phyloP scores from a whole-genome alignment of 441 rosid genomes.

The Biscutella laevigata region DNA sequence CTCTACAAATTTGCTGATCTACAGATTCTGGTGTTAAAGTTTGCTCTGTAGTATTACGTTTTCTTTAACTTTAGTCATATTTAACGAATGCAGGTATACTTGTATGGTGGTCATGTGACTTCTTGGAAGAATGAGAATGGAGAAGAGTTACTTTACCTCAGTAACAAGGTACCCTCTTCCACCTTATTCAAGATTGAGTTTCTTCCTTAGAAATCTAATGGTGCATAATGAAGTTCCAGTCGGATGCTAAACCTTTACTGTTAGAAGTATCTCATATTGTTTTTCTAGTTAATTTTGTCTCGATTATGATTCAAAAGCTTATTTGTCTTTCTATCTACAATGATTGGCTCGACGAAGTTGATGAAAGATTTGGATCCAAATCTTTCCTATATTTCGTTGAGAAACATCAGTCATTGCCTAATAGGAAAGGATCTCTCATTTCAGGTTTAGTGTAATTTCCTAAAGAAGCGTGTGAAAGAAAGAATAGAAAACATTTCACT shows the following conservation, averaged over 20 bases:
- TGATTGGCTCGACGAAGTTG: conserved; percentile 1
- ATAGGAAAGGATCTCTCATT: not conserved
- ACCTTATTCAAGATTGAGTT: no score
- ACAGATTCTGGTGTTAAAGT: no score
- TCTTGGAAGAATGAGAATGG: conserved; percentile 70
- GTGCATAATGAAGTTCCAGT: not conserved
- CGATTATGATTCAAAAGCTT: no score
- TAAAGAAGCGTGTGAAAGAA: not conserved
- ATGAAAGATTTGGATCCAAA: not conserved
- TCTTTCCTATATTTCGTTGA: not conserved
- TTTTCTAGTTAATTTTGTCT: no score
- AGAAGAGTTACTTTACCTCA: conserved; percentile 60
- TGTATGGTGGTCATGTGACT: conserved; percentile 63
- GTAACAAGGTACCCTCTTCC: conserved; percentile 44
- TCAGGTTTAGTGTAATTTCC: not conserved
- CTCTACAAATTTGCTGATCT: not conserved
- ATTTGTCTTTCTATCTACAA: not conserved
- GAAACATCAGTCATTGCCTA: not conserved
- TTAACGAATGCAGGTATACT: conserved; percentile 36
- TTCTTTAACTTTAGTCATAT: not conserved
- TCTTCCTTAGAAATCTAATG: no score
- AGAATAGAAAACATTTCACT: not conserved
- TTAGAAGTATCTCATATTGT: not conserved
- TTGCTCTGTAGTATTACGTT: not conserved
- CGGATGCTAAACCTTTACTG: not conserved